These are phyloP conservation scores for Knufia fluminis DNA, from an alignment of 2,329 filamentous ascomycete species.

Conservation along the genomic window DNA sequence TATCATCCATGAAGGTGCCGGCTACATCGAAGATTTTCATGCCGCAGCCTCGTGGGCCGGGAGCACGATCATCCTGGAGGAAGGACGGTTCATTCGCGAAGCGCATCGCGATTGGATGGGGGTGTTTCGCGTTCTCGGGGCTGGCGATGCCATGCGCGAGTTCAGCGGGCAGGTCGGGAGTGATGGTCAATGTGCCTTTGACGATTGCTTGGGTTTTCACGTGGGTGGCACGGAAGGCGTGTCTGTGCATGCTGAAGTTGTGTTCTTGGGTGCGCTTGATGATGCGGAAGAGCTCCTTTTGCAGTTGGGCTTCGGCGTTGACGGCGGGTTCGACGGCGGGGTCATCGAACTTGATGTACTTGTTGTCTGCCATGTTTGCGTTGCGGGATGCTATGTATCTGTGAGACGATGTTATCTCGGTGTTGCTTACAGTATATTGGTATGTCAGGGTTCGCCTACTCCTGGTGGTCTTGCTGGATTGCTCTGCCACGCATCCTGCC, in stretches of 20 bases:
- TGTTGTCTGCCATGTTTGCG: background rate
- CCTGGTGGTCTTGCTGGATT: no score
- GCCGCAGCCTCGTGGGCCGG: conserved; percentile 39
- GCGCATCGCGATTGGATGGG: background rate
- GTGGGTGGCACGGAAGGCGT: conserved; percentile 29
- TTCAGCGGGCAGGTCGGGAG: conserved; percentile 34
- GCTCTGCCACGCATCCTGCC: no score
- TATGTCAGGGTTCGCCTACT: no score
- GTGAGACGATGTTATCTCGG: no score
- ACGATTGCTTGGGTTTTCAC: conserved; percentile 41
- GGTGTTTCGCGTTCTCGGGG: background rate
- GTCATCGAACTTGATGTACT: background rate
- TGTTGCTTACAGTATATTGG: no score
- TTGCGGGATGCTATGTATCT: no score
- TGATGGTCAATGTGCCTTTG: conserved; percentile 38
- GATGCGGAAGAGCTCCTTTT: background rate
- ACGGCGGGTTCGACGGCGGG: background rate
- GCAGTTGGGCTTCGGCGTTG: background rate
- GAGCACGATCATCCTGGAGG: conserved; percentile 29
- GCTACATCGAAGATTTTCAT: conserved; percentile 44
- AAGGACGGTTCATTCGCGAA: conserved; percentile 3
- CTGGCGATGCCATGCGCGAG: conserved; percentile 30
- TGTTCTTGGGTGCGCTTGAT: background rate
- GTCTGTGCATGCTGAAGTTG: conserved; percentile 2
- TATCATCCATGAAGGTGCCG: conserved; percentile 33